Percentiles rank a stretch among this genome's conserved stretches.
Evolutionary conservation across 1,284 basidiomycete species (phyloP).

Genomic region (Sanghuangporus sanghuang): DNA sequence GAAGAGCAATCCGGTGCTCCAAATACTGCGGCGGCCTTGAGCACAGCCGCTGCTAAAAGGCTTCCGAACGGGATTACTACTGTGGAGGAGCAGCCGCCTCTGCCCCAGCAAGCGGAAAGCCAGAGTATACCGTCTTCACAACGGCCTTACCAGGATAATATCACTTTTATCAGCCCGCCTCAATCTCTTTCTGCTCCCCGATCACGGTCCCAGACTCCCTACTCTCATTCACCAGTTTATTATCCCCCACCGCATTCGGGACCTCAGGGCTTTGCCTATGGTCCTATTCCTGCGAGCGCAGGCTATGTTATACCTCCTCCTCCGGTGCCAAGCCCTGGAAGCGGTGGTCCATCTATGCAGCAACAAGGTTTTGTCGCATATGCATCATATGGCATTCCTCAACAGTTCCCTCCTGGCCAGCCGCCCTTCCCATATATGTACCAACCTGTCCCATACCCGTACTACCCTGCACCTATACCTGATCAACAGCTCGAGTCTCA

Average conservation of each 20-base stretch:
- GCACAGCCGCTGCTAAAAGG: not conserved
- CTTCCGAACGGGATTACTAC: not conserved
- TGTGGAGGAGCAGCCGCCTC: not conserved
- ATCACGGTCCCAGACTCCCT: constrained; percentile 15
- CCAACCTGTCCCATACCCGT: constrained; percentile 7
- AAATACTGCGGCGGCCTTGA: not conserved
- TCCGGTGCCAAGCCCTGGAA: constrained; percentile 4
- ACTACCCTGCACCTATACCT: constrained; percentile 6
- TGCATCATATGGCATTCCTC: constrained; percentile 2
- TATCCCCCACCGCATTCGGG: constrained; percentile 2
- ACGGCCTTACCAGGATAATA: not conserved
- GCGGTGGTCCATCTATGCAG: not conserved
- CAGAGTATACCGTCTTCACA: not conserved
- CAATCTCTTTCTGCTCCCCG: constrained; percentile 8
- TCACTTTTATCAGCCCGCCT: not conserved
- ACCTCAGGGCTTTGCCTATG: constrained; percentile 3
- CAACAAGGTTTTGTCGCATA: constrained; percentile 9
- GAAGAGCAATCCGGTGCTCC: constrained; percentile 6
- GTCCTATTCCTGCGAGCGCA: not conserved
- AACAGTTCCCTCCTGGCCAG: constrained; percentile 6
- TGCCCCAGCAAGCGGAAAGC: not conserved
- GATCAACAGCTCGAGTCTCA: constrained; percentile 2
- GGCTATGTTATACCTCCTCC: constrained; percentile 1
- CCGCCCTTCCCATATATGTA: constrained; percentile 15
- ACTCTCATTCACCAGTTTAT: constrained; percentile 17